phyloP scores from a whole-genome alignment of 192 early-diverging fungal species.

The Gigaspora rosea region DNA sequence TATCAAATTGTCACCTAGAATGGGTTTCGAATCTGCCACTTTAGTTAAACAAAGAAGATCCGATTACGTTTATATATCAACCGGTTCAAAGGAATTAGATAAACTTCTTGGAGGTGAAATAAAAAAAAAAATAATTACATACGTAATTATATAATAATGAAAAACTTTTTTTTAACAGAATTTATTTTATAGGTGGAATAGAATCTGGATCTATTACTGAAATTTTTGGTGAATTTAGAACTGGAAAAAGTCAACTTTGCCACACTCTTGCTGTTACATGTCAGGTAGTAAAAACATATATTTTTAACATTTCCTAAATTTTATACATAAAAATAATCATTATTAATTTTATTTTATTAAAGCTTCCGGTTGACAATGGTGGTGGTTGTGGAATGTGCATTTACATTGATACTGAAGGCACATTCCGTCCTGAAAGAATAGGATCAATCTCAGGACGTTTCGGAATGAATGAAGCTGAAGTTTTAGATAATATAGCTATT shows the following conservation, averaged over 20 bases:
- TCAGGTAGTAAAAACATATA: conserved; percentile 56
- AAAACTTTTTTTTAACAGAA: neutral
- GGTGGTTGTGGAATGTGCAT: conserved; percentile 94
- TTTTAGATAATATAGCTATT: conserved; percentile 91
- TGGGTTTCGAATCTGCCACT: conserved; percentile 94
- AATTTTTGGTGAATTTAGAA: conserved; percentile 97
- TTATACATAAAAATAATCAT: no score
- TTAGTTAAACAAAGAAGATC: conserved; percentile 83
- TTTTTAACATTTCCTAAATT: neutral
- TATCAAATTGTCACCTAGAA: conserved; percentile 38
- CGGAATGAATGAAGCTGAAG: conserved; percentile 75
- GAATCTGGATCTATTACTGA: conserved; percentile 98
- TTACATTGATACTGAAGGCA: conserved; percentile 97
- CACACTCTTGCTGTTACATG: conserved; percentile 96
- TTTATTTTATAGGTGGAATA: conserved; percentile 63
- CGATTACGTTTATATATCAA: conserved; percentile 81
- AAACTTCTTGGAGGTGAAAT: conserved; percentile 79
- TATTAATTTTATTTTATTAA: neutral
- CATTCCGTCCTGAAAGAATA: conserved; percentile 90
- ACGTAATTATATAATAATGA: neutral
- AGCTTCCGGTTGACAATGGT: conserved; percentile 82
- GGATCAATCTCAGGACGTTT: conserved; percentile 84
- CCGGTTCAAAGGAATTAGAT: conserved; percentile 91
- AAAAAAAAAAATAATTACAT: neutral
- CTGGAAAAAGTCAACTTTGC: conserved; percentile 96